These are phyloP conservation scores for Halophytophthora polymorphica DNA, from an alignment of 352 stramenopile species.

Conservation along the genomic window DNA sequence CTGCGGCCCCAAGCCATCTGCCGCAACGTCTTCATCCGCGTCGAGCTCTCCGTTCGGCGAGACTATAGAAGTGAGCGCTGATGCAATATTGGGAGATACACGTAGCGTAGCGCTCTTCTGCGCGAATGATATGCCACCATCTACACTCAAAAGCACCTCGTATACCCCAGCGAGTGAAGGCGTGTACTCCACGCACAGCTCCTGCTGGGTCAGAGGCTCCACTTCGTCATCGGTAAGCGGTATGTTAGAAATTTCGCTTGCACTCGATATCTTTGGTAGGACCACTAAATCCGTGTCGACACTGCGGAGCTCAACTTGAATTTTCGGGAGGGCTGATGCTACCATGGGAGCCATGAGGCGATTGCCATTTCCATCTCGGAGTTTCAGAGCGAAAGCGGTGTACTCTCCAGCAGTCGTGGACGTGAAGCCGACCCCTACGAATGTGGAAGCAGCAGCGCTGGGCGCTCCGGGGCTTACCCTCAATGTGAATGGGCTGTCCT, in stretches of 20 bases:
- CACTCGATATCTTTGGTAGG: background rate
- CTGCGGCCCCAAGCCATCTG: constrained; percentile 25
- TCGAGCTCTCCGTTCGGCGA: constrained; percentile 12
- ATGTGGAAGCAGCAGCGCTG: constrained; percentile 27
- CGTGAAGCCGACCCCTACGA: constrained; percentile 28
- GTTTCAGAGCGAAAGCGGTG: constrained; percentile 32
- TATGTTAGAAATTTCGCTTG: background rate
- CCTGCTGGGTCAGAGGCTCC: constrained; percentile 8
- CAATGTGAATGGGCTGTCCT: constrained; percentile 42
- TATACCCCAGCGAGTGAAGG: constrained; percentile 29
- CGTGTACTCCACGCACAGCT: constrained; percentile 27
- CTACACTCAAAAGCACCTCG: constrained; percentile 31
- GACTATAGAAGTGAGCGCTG: constrained; percentile 29
- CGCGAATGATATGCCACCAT: constrained; percentile 20
- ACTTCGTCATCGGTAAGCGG: constrained; percentile 7
- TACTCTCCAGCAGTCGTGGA: constrained; percentile 30
- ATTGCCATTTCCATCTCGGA: constrained; percentile 36
- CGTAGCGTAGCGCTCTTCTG: constrained; percentile 27
- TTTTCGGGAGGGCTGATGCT: background rate
- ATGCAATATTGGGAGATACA: constrained; percentile 29
- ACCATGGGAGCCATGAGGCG: constrained; percentile 16
- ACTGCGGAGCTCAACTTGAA: constrained; percentile 13
- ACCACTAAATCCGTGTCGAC: constrained; percentile 8
- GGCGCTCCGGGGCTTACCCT: constrained; percentile 33
- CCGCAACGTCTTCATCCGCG: background rate